Evolutionary conservation across 768 basidiomycete species (phyloP).

Genomic region (Suillus lakei): DNA sequence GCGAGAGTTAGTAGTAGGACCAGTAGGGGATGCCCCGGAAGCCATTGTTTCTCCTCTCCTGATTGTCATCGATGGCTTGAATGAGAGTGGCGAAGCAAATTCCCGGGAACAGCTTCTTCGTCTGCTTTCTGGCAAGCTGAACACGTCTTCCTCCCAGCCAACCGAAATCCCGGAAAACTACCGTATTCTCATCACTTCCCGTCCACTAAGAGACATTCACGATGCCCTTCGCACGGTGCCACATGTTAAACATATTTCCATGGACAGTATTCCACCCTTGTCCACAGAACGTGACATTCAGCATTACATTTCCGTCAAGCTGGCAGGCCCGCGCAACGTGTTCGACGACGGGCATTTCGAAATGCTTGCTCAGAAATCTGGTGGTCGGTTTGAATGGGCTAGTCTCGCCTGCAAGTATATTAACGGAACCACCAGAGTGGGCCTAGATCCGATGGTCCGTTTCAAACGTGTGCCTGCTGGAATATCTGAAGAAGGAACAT

Average conservation of each 20-base stretch:
- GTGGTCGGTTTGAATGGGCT: constrained; percentile 13
- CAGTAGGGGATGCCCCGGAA: constrained; percentile 1
- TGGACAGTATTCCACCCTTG: neutral
- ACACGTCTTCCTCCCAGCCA: neutral
- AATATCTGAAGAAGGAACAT: neutral
- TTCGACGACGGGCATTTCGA: neutral
- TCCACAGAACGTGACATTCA: constrained; percentile 10
- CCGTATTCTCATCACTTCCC: constrained; percentile 23
- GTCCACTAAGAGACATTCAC: constrained; percentile 9
- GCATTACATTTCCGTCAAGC: constrained; percentile 3
- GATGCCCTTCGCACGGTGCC: constrained; percentile 8
- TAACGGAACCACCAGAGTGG: neutral
- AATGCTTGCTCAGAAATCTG: constrained; percentile 1
- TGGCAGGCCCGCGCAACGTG: neutral
- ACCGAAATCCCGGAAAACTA: constrained; percentile 8
- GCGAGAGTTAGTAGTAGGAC: constrained; percentile 20
- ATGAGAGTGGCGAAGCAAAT: constrained; percentile 16
- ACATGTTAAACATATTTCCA: neutral
- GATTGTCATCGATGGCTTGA: constrained; percentile 30
- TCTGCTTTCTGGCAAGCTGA: neutral
- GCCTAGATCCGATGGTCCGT: neutral
- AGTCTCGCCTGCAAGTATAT: constrained; percentile 18
- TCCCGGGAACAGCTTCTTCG: constrained; percentile 19
- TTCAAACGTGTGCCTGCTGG: neutral
- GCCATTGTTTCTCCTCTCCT: constrained; percentile 22